Evolutionary conservation across 768 basidiomycete species (phyloP), one percentile per base, ranked within the genome.

Genomic region (Neoboletus subvelutipes): DNA sequence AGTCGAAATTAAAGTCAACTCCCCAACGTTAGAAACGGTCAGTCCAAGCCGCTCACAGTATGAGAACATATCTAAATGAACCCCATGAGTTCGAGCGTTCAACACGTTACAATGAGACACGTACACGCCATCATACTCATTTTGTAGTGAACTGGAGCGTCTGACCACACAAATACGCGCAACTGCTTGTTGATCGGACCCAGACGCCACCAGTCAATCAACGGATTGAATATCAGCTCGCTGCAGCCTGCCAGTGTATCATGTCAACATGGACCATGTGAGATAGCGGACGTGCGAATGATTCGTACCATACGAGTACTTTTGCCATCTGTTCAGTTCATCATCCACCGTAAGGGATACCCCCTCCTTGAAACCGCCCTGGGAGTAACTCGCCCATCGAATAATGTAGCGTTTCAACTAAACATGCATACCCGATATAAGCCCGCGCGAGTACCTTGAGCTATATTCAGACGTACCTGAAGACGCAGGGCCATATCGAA

Each of bases 311-410:
- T 90, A 91, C 0, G 88, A 77, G 60, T 91, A 92, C 66, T 95
- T 96, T 59, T 94, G 91, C 94, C 94, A 97, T 8, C 94, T 71
- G 67, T 94, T 94, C n/a, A 97, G 73, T 67, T 97, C 94, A 66
- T 97, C 94, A 54, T 94, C 92, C 56, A 86, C 87, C 0, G 94
- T 94, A 2, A 97, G 76, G 1, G 89, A 91, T n/a, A 97, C 93
- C 60, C 94, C 94, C 67, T 97, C 94, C 75, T 94, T 90, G 80
- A 95, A 95, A 0, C 85, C 90, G 45, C 92, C 88, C 17, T 88
- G 79, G 3, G 86, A 88, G 69, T 95, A 96, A 1, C 88, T 90
- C n/a, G 92, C 88, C 92, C 90, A 76, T 11, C 64, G 85, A 42
- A 73, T 68, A 3, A 12, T 28, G 28, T 70, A 70, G 7, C 54